Evolutionary conservation across 225 moss, liverwort and hornwort species (phyloP), one percentile per base, ranked within the genome.

Genomic region (Neckera pumila): DNA sequence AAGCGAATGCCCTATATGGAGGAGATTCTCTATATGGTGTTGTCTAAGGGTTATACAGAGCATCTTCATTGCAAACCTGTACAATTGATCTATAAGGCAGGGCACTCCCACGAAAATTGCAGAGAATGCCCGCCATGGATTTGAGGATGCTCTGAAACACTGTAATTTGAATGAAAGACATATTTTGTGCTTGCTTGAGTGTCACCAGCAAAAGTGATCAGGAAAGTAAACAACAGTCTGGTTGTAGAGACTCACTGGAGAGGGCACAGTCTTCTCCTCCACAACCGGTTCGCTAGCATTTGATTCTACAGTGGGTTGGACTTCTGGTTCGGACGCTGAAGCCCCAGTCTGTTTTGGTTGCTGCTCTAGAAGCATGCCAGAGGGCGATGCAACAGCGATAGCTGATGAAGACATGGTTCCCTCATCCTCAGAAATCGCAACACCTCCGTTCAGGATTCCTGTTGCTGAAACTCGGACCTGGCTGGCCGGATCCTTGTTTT

Each of bases 301-400:
- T 34, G 92, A 62, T 25, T 86, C 84, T 53, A 62, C 67, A 14
- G 92, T 87, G 56, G 82, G 84, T 53, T 92, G 95, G 43, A 75
- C 73, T 33, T 89, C 92, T 36, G 91, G 60, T 31, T 93, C 91
- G 43, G 63, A 75, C 47, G 5, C 69, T 72, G 81, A 79, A 70
- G 81, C 53, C 75, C 82, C 84, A 9, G 74, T 45, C 86, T 95
- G 86, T 21, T 10, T 19, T 56, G 93, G 64, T 60, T 91, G 78
- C 91, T 91, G 83, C 89, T 97, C 94, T 60, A 94, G 63, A 61
- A 96, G 93, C 91, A 87, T 93, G 31, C 94, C 97, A 25, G 92
- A 91, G 10, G 98, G 96, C 17, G 94, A 85, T 26, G 94, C 90
- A 51, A 96, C 58, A 26, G 91, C 88, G 9, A 95, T 47, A 33